A percentile compares a stretch with the other conserved stretches of the same genome.
phyloP scores from a whole-genome alignment of 2,329 filamentous ascomycete genomes.

The Stachybotrys chlorohalonatus region DNA sequence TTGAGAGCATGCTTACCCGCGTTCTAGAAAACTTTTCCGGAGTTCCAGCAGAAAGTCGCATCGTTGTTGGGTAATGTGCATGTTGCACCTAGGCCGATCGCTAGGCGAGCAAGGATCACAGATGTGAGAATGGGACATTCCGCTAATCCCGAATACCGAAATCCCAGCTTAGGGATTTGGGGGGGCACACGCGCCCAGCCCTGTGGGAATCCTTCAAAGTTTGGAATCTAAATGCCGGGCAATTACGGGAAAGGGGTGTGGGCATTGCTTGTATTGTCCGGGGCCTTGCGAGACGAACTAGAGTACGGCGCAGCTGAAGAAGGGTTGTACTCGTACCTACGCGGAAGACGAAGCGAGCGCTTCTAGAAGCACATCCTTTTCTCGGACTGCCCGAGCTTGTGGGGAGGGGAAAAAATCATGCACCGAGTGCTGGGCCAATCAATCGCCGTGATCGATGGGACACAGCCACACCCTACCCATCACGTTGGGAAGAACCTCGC shows the following conservation, averaged over 20 bases:
- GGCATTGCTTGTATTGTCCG: neutral
- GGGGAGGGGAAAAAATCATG: neutral
- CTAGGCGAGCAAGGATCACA: too few species aligned
- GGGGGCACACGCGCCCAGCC: too few species aligned
- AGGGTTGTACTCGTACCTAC: neutral
- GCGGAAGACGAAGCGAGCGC: neutral
- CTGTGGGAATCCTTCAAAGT: too few species aligned
- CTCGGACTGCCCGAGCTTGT: neutral
- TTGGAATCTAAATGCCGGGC: neutral
- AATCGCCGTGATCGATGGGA: neutral
- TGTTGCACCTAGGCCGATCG: neutral
- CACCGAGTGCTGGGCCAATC: neutral
- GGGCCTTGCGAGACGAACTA: neutral
- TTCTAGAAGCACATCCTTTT: neutral
- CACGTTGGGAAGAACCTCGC: neutral
- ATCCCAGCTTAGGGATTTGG: neutral
- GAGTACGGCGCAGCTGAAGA: neutral
- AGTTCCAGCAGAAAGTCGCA: neutral
- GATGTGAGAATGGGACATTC: neutral
- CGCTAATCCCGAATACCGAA: neutral
- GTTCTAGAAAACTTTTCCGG: neutral
- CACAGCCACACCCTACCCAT: neutral
- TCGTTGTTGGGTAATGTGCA: neutral
- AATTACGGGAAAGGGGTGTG: neutral
- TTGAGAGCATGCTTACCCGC: neutral